These are phyloP conservation scores for Paxillus involutus DNA, from an alignment of 768 basidiomycete genomes.

Conservation along the genomic window DNA sequence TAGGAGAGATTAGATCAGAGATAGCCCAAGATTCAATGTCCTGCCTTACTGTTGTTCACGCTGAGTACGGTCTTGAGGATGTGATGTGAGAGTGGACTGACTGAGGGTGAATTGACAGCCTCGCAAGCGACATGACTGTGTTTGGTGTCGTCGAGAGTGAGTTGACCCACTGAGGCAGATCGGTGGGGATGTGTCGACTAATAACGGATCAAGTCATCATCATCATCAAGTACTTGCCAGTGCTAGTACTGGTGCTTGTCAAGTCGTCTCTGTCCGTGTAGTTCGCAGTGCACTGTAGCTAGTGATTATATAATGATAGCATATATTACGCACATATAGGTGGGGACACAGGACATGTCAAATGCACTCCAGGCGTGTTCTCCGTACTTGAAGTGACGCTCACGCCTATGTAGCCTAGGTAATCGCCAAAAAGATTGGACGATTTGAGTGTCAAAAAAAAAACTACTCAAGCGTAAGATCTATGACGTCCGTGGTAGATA, in stretches of 20 bases:
- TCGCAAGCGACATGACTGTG: constrained; percentile 44
- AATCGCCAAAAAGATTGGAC: neutral
- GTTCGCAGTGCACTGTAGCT: no score
- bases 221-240: no score
- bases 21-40: no score
- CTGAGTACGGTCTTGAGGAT: constrained; percentile 47
- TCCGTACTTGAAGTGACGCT: no score
- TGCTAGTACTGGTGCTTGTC: no score
- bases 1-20: no score
- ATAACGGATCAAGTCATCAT: constrained; percentile 30
- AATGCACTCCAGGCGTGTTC: no score
- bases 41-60: constrained; percentile 37
- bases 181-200: constrained; percentile 44
- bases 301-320: no score
- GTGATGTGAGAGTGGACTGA: constrained; percentile 40
- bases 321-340: no score
- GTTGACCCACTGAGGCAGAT: constrained; percentile 40
- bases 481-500: neutral
- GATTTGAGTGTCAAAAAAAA: neutral
- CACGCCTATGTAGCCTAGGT: neutral
- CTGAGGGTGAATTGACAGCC: no score
- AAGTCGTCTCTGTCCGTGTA: no score
- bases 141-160: constrained; percentile 46
- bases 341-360: no score
- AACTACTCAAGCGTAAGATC: neutral